Conservation (phyloP, 2,329 filamentous ascomycete species). For the Bipolaris zeicola region DNA sequence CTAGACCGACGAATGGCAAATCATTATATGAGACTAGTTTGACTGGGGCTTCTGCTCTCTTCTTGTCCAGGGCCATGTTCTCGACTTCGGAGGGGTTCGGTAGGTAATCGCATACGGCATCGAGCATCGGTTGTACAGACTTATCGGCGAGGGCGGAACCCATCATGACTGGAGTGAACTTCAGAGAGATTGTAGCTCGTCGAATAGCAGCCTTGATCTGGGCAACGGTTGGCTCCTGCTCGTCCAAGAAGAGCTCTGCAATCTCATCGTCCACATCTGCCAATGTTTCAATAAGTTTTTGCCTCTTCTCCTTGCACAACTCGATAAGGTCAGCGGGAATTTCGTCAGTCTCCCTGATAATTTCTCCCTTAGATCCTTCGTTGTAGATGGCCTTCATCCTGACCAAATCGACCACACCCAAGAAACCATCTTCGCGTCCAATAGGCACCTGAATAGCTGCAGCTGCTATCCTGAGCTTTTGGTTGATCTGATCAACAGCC, state of each 20-base stretch:
- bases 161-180: conserved; percentile 96
- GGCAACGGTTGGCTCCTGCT: conserved; percentile 74
- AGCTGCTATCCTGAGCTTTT: conserved; percentile 89
- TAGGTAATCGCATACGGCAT: conserved; percentile 94
- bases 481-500: conserved; percentile 95
- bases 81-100: conserved; percentile 89
- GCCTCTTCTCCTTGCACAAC: conserved; percentile 81
- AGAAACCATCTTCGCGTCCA: conserved; percentile 86
- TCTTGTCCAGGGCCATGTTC: conserved; percentile 86
- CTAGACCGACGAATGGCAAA: conserved; percentile 90
- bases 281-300: conserved; percentile 87
- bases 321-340: conserved; percentile 79
- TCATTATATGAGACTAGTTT: conserved; percentile 92
- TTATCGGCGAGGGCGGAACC: conserved; percentile 94
- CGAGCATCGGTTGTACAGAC: conserved; percentile 93
- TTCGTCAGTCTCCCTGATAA: conserved; percentile 75
- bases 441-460: conserved; percentile 96
- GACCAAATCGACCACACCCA: conserved; percentile 90
- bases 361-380: conserved; percentile 78
- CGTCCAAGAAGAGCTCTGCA: conserved; percentile 90
- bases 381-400: conserved; percentile 94
- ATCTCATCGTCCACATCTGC: conserved; percentile 99
- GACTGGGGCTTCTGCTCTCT: conserved; percentile 76
- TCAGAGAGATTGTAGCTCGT: conserved; percentile 82
- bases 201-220: conserved; percentile 95